Conservation (phyloP, 768 basidiomycete genomes). For the Tephrocybe sp. region DNA sequence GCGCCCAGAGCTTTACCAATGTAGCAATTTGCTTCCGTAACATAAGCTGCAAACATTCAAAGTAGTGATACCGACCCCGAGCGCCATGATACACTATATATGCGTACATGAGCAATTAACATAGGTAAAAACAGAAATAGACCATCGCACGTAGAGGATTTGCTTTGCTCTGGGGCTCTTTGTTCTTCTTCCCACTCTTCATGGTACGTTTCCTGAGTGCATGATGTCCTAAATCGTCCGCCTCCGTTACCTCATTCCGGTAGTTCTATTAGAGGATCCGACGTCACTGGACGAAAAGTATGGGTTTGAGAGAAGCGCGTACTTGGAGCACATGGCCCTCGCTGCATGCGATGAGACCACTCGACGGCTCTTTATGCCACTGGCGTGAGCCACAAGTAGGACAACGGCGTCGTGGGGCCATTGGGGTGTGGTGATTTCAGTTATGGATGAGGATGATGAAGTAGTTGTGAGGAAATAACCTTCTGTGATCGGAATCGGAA, state of each 20-base stretch:
- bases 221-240: slow-evolving; percentile 63
- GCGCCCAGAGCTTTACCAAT: slow-evolving; percentile 62
- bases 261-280: slow-evolving; percentile 56
- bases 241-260: slow-evolving; percentile 74
- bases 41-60: slow-evolving; percentile 82
- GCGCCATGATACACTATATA: slow-evolving; percentile 89
- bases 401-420: slow-evolving; percentile 70
- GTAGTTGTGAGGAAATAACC: background rate
- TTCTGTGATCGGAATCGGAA: slow-evolving; percentile 9
- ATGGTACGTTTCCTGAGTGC: slow-evolving; percentile 64
- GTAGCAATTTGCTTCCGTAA: slow-evolving; percentile 72
- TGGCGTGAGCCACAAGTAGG: slow-evolving; percentile 78
- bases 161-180: slow-evolving; percentile 45
- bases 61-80: slow-evolving; percentile 75
- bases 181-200: slow-evolving; percentile 57
- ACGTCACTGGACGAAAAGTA: background rate
- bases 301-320: slow-evolving; percentile 16
- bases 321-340: slow-evolving; percentile 94
- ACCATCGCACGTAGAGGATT: slow-evolving; percentile 55
- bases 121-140: slow-evolving; percentile 3
- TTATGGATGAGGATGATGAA: too few species aligned
- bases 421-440: too few species aligned
- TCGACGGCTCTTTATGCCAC: slow-evolving; percentile 85
- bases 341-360: slow-evolving; percentile 81
- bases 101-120: background rate